These are phyloP conservation scores for Evernia prunastri DNA, from an alignment of 495 filamentous ascomycete species.

Conservation along the genomic window DNA sequence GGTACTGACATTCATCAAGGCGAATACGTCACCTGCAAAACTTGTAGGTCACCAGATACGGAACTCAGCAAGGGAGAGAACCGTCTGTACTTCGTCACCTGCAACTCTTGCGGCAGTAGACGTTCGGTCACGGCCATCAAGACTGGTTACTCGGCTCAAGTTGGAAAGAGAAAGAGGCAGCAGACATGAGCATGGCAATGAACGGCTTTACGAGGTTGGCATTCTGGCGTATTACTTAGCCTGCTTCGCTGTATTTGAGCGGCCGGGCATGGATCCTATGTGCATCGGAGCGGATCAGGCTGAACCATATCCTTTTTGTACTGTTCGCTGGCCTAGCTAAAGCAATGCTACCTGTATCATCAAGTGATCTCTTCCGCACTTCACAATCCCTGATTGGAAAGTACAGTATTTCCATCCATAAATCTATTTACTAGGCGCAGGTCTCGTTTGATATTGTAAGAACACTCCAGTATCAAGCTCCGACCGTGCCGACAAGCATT, in stretches of 20 bases:
- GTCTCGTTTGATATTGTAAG: background rate
- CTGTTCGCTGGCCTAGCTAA: background rate
- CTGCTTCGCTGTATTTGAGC: background rate
- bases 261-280: background rate
- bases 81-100: conserved; percentile 79
- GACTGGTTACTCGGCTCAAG: conserved; percentile 97
- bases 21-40: conserved; percentile 99
- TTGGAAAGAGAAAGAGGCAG: conserved; percentile 84
- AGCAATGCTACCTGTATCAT: background rate
- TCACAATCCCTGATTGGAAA: background rate
- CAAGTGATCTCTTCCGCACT: background rate
- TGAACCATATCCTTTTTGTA: background rate
- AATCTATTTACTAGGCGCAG: background rate
- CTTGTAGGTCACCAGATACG: conserved; percentile 88
- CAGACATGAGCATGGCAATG: conserved; percentile 40
- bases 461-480: background rate
- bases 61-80: conserved; percentile 98
- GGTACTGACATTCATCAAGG: conserved; percentile 43
- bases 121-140: conserved; percentile 96
- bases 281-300: background rate
- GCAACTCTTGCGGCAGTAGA: conserved; percentile 83
- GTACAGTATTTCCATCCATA: background rate
- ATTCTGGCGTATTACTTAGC: conserved; percentile 7
- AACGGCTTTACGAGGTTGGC: background rate
- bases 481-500: background rate